Evolutionary conservation across 192 early-diverging fungal species (phyloP), one percentile per base, ranked within the genome.

Genomic region (Martensiomyces pterosporus): DNA sequence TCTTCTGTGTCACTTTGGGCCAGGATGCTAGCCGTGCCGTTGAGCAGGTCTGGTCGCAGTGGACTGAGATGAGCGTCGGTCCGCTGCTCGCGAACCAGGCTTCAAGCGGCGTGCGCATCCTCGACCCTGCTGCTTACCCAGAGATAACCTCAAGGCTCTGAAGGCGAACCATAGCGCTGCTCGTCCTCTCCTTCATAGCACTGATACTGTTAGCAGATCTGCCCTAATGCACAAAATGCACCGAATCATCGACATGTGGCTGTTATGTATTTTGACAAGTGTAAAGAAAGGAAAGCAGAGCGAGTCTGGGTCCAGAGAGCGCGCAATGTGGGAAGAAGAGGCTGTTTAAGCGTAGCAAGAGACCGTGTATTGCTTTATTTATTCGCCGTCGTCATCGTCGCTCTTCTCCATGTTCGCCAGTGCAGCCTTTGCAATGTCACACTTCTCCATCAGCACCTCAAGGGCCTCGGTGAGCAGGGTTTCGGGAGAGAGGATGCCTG

Each of bases 401-500:
- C 39, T 37, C 14, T 56, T 64, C 24, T 43, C 43, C 0, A 44
- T 47, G n/a, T 37, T 49, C 9, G 42, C 67, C 21, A 89, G 68
- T 18, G 84, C 87, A 2, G 62, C 49, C 62, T 86, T 86, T 33
- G 89, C 62, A 42, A 70, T 75, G 21, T 79, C 67, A 62, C 87
- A 86, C 72, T 97, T 97, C 55, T 88, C 79, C 18, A 85, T 77
- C 47, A 97, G 74, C 13, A 88, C 80, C 49, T 86, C 69, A n/a
- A 90, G 68, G 14, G 92, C 85, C 55, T 87, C 81, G 43, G 64
- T 65, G 55, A 97, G 84, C 19, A 97, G 52, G 35, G 77, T 72
- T 62, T 93, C 77, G 3, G 93, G 88, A 24, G 81, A 62, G 45
- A 92, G 74, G 35, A 81, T 78, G 27, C 94, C 93, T 6, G 87